Evolutionary conservation across 2,329 filamentous ascomycete genomes (phyloP), one percentile per base, ranked within the genome.

Genomic region (Herpotrichia juniperi): DNA sequence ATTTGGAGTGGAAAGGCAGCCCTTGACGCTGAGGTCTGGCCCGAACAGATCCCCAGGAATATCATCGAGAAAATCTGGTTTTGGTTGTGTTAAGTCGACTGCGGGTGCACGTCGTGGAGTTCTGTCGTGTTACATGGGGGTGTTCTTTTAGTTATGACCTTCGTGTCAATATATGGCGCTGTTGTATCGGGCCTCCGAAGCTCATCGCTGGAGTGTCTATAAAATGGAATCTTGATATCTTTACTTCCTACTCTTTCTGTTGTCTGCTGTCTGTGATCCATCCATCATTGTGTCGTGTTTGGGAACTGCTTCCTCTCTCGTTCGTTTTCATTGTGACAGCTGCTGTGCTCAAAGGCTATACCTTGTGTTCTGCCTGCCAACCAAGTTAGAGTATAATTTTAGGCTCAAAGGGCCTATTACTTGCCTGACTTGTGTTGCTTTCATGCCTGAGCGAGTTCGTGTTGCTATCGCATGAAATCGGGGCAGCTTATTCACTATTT

Each of bases 51-150:
- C 8, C 76, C 78, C 9, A 73, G 63, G 51, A 81, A 79, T 51
- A 51, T 64, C 32, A n/a, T 77, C 3, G 76, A 80, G 72, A 79
- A 70, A 66, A 66, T 79, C 46, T 81, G 78, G 78, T 78, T 71
- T 62, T 79, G 77, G 76, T 68, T 80, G 58, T 76, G 74, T 34
- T 79, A 68, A 48, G 24, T 31, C 24, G n/a, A 12, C 25, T 21
- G 25, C 12, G 12, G 40, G 40, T 43, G 40, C 40, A 28, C 22
- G 19, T 43, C 25, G 37, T n/a, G 37, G 37, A 37, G 34, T 37
- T 37, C n/a, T 40, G 19, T 40, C 21, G 37, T 24, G 19, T 40
- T 40, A 25, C 12, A 14, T 37, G 37, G 37, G 26, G 11, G 37
- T 37, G 37, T 40, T 24, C 21, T 10, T 24, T 40, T 40, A 40